phyloP scores from a whole-genome alignment of 2,329 filamentous ascomycete genomes.

The Botrytis sinoallii region DNA sequence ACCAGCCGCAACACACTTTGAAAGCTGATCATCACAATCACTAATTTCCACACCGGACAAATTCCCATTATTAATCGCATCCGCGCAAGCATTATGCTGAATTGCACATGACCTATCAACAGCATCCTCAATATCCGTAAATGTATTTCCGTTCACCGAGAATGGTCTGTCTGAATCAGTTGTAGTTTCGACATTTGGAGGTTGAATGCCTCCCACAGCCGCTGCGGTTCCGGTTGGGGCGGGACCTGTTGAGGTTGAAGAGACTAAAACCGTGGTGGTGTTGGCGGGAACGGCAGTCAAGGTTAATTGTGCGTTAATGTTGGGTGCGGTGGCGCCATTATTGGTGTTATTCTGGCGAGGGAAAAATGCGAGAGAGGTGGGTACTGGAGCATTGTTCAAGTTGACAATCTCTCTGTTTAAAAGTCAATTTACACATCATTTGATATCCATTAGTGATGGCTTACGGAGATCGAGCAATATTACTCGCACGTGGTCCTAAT shows the following conservation, averaged over 20 bases:
- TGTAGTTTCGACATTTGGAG: slow-evolving; percentile 8
- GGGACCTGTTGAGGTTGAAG: not conserved
- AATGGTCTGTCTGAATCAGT: slow-evolving; percentile 10
- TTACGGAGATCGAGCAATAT: not conserved
- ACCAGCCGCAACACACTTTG: not conserved
- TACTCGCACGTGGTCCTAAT: not conserved
- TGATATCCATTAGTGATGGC: not conserved
- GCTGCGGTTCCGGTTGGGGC: not conserved
- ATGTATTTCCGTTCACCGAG: not conserved
- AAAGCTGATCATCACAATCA: slow-evolving; percentile 8
- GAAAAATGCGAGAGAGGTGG: not conserved
- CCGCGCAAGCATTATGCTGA: slow-evolving; percentile 11
- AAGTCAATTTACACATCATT: not conserved
- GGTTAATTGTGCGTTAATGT: not conserved
- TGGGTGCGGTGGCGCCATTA: not conserved
- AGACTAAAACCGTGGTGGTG: not conserved
- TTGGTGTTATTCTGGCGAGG: not conserved
- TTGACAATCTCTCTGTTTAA: not conserved
- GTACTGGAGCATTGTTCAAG: not conserved
- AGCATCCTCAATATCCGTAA: slow-evolving; percentile 1
- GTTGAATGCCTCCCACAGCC: not conserved
- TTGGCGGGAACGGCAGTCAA: slow-evolving; percentile 9
- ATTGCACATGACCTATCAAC: slow-evolving; percentile 8
- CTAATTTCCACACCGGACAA: not conserved
- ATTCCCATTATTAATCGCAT: slow-evolving; percentile 5